phyloP scores from a whole-genome alignment of 495 filamentous ascomycete species.

The Aspergillus wentii region DNA sequence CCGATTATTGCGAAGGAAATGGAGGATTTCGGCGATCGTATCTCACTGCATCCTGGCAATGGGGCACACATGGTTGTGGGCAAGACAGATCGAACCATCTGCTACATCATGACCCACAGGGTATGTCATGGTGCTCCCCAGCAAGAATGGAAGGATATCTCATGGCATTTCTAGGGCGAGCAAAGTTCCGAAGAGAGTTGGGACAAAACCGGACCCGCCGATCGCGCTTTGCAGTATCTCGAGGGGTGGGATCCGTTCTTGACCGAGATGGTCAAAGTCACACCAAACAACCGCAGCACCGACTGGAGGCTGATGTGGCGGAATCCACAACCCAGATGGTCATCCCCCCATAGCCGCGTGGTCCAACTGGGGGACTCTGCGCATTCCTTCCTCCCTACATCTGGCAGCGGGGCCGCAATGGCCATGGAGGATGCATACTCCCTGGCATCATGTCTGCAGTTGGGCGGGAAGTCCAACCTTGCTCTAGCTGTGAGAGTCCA shows the following conservation, averaged over 20 bases:
- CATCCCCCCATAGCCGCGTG: constrained; percentile 50
- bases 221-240: constrained; percentile 43
- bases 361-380: constrained; percentile 65
- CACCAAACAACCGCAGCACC: constrained; percentile 33
- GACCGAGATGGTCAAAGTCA: constrained; percentile 50
- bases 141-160: too few relatives aligned
- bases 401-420: constrained; percentile 63
- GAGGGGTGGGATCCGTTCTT: constrained; percentile 60
- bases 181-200: constrained; percentile 32
- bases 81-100: neutral
- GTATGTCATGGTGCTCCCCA: too few relatives aligned
- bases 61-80: neutral
- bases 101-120: neutral
- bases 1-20: constrained; percentile 1
- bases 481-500: neutral
- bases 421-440: constrained; percentile 67
- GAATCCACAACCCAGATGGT: constrained; percentile 59
- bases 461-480: constrained; percentile 42
- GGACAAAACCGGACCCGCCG: constrained; percentile 50
- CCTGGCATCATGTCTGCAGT: constrained; percentile 53
- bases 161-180: too few relatives aligned
- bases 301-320: constrained; percentile 34
- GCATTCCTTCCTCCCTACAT: constrained; percentile 66
- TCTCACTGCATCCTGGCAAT: neutral
- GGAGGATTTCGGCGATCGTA: neutral